Conservation (phyloP, 176 grass and related monocot species). For the Avena eriantha region DNA sequence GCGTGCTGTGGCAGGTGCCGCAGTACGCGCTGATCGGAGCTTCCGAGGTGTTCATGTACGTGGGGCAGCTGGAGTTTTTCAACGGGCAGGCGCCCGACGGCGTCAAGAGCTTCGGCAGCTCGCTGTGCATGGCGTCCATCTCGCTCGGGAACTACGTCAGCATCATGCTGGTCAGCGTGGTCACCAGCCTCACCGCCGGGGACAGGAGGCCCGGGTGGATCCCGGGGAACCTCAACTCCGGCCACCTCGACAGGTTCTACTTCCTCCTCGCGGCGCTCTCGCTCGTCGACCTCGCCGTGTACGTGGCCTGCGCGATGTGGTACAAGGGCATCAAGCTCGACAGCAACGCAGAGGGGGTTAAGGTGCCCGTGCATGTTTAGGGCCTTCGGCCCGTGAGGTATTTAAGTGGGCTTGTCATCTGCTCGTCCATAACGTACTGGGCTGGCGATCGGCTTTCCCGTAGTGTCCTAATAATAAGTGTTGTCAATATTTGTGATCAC, state of each 20-base stretch:
- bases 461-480: conserved; percentile 25
- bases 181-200: conserved; percentile 57
- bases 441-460: background rate
- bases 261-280: conserved; percentile 79
- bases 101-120: conserved; percentile 90
- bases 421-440: background rate
- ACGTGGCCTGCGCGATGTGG: conserved; percentile 70
- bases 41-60: conserved; percentile 95
- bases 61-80: conserved; percentile 89
- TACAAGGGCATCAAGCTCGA: conserved; percentile 78
- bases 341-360: conserved; percentile 12
- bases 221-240: conserved; percentile 73
- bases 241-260: conserved; percentile 89
- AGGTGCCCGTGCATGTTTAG: conserved; percentile 46
- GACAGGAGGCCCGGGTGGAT: conserved; percentile 70
- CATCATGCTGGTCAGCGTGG: conserved; percentile 73
- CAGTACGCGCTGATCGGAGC: conserved; percentile 82
- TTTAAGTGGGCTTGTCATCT: background rate
- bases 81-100: conserved; percentile 81
- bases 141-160: conserved; percentile 90
- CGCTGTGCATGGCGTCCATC: conserved; percentile 91
- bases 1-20: conserved; percentile 79
- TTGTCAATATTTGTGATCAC: background rate
- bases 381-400: background rate
- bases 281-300: conserved; percentile 58